These are phyloP conservation scores for Aspergillus viridinutans DNA, from an alignment of 2,329 filamentous ascomycete genomes.

Conservation along the genomic window DNA sequence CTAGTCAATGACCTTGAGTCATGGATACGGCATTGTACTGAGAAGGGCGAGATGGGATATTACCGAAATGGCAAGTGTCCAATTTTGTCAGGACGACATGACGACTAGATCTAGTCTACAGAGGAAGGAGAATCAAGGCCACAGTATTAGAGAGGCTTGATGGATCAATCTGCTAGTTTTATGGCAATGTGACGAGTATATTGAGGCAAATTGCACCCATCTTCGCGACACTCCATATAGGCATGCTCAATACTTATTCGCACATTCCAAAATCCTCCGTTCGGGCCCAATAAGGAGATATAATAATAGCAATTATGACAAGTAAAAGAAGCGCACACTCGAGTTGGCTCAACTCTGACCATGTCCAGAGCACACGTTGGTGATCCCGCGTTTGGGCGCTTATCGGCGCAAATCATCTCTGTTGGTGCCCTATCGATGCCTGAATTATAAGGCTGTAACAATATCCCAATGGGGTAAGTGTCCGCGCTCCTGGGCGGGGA, in stretches of 20 bases:
- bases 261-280: not conserved
- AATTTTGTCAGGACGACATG: not conserved
- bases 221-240: not conserved
- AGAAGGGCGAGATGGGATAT: not conserved
- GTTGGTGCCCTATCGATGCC: constrained; percentile 5
- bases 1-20: not conserved
- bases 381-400: constrained; percentile 17
- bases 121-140: not conserved
- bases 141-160: not conserved
- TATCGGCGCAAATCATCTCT: constrained; percentile 5
- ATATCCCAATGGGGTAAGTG: constrained; percentile 17
- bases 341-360: not conserved
- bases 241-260: not conserved
- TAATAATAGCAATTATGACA: not conserved
- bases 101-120: not conserved
- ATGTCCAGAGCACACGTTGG: not conserved
- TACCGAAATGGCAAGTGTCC: not conserved
- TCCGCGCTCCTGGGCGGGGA: constrained; percentile 11
- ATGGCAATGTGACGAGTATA: not conserved
- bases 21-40: not conserved
- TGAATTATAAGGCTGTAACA: not conserved
- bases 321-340: not conserved
- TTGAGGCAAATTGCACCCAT: not conserved
- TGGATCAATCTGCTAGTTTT: not conserved
- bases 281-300: not conserved